phyloP scores from a whole-genome alignment of 2,329 filamentous ascomycete genomes.

The Fusarium algeriense region DNA sequence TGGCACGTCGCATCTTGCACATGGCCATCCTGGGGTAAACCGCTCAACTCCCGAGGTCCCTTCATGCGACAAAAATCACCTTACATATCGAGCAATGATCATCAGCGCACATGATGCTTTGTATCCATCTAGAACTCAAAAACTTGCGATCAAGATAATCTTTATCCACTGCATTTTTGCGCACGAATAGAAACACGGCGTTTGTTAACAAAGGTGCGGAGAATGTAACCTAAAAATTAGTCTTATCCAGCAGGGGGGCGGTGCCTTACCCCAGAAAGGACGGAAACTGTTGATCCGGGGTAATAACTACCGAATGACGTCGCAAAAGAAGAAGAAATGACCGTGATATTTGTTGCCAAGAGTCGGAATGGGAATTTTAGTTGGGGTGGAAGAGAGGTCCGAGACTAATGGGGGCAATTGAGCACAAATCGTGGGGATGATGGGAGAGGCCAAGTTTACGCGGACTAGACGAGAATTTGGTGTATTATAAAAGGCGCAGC shows the following conservation, averaged over 20 bases:
- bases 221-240: constrained; percentile 11
- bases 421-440: background rate
- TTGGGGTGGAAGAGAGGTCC: background rate
- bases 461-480: background rate
- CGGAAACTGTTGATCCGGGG: constrained; percentile 19
- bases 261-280: constrained; percentile 11
- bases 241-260: constrained; percentile 21
- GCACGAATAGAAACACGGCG: constrained; percentile 13
- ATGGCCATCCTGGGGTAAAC: background rate
- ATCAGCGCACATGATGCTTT: constrained; percentile 11
- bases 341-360: constrained; percentile 10
- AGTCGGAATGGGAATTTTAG: background rate
- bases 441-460: background rate
- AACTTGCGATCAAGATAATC: background rate
- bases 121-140: background rate
- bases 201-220: constrained; percentile 14
- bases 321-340: background rate
- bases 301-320: constrained; percentile 33
- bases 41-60: background rate
- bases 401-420: background rate
- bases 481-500: background rate
- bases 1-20: background rate
- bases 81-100: constrained; percentile 14
- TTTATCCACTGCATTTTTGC: constrained; percentile 1
- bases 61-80: background rate